Evolutionary conservation across 768 basidiomycete genomes (phyloP).

Genomic region (Tricholoma sp.): DNA sequence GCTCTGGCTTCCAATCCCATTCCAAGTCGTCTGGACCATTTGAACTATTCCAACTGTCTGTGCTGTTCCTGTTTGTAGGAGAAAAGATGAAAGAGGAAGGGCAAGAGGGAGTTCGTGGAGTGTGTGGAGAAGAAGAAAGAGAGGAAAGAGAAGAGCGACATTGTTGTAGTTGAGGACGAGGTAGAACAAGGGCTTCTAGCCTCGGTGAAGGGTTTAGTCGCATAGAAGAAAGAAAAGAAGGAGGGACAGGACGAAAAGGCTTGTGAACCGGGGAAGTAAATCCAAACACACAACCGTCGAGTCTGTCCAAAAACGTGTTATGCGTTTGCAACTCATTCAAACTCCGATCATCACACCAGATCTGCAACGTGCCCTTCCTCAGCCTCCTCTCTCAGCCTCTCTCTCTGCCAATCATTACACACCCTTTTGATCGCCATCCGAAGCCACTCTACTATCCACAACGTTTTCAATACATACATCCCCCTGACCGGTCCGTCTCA

Average conservation of each 20-base stretch:
- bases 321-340: conserved; percentile 12
- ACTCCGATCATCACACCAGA: conserved; percentile 15
- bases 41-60: conserved; percentile 83
- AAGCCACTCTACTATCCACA: background rate
- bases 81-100: conserved; percentile 50
- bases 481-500: background rate
- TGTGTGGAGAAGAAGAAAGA: conserved; percentile 44
- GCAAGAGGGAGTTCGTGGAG: conserved; percentile 53
- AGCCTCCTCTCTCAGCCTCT: conserved; percentile 22
- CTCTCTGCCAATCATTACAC: background rate
- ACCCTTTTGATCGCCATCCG: background rate
- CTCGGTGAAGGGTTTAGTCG: conserved; percentile 47
- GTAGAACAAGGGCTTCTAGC: conserved; percentile 54
- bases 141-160: conserved; percentile 49
- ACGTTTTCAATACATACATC: too few species aligned
- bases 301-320: conserved; percentile 10
- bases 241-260: too few species aligned
- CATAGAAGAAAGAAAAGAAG: conserved; percentile 29
- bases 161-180: conserved; percentile 49
- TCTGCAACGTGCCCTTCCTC: conserved; percentile 39
- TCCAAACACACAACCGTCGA: background rate
- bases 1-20: conserved; percentile 72
- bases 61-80: conserved; percentile 58
- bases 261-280: background rate
- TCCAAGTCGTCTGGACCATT: conserved; percentile 62